phyloP scores from a whole-genome alignment of 768 basidiomycete species.

The Erythrobasidium yunnanense region DNA sequence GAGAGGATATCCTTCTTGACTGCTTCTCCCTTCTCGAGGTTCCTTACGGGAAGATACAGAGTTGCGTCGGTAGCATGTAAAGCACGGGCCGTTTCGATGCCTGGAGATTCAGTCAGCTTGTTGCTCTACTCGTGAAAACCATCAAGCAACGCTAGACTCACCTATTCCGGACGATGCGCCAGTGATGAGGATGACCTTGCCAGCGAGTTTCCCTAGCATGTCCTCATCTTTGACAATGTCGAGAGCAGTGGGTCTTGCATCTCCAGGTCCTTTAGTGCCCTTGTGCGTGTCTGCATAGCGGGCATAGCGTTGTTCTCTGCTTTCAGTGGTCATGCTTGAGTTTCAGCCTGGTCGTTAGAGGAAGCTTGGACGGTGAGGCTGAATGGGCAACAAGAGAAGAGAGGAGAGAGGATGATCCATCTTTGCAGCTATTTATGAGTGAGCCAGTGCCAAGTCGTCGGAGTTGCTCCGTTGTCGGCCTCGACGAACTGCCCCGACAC shows the following conservation, averaged over 20 bases:
- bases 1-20: slow-evolving; percentile 14
- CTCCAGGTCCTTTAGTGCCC: neutral
- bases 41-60: slow-evolving; percentile 13
- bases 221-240: slow-evolving; percentile 14
- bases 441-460: too few relatives aligned
- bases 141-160: neutral
- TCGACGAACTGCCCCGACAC: too few relatives aligned
- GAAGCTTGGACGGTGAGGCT: too few relatives aligned
- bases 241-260: slow-evolving; percentile 9
- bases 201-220: slow-evolving; percentile 2
- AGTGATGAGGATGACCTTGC: slow-evolving; percentile 5
- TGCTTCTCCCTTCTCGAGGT: slow-evolving; percentile 1
- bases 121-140: too few relatives aligned
- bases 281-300: neutral
- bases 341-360: too few relatives aligned
- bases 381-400: too few relatives aligned
- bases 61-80: slow-evolving; percentile 13
- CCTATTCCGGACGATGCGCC: slow-evolving; percentile 17
- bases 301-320: too few relatives aligned
- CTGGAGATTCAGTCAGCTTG: neutral
- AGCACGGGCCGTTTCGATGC: slow-evolving; percentile 25
- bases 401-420: too few relatives aligned
- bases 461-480: too few relatives aligned
- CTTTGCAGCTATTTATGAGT: too few relatives aligned
- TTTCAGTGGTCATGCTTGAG: too few relatives aligned